These are phyloP conservation scores for Eimeria tenella DNA, from an alignment of 169 alveolate genomes.

Conservation along the genomic window DNA sequence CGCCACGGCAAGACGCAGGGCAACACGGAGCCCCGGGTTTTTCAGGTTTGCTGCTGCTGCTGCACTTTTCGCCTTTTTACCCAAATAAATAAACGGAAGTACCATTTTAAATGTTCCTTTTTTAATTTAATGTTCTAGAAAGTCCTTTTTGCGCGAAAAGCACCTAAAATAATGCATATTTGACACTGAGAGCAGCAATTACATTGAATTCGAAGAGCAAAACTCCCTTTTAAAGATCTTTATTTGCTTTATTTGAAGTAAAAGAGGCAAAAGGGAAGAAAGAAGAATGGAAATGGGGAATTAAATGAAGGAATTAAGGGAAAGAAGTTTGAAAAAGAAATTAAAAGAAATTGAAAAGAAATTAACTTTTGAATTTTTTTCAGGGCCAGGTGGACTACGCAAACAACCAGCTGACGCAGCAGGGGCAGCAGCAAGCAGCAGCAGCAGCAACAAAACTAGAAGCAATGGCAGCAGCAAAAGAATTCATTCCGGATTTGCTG, in stretches of 20 bases:
- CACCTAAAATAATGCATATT: too few species aligned
- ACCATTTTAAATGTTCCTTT: too few species aligned
- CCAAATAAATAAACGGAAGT: too few species aligned
- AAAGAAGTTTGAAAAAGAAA: neutral
- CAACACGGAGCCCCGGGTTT: constrained; percentile 75
- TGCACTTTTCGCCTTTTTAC: too few species aligned
- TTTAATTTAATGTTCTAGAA: too few species aligned
- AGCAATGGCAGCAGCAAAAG: neutral
- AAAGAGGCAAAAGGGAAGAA: too few species aligned
- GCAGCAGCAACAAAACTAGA: neutral
- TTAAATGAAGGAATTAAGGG: neutral
- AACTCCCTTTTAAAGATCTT: too few species aligned
- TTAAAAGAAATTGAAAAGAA: too few species aligned
- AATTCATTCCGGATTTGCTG: neutral
- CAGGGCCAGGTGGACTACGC: constrained; percentile 72
- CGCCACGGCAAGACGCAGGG: constrained; percentile 77
- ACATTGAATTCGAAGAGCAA: too few species aligned
- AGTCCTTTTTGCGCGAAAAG: too few species aligned
- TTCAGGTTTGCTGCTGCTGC: constrained; percentile 4
- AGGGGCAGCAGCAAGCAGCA: constrained; percentile 44
- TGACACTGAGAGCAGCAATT: too few species aligned
- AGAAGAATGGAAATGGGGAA: neutral
- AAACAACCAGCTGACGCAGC: constrained; percentile 24
- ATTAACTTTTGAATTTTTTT: neutral
- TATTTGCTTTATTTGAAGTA: too few species aligned